phyloP scores from a whole-genome alignment of 352 stramenopile genomes.

The Pythium apleroticum region DNA sequence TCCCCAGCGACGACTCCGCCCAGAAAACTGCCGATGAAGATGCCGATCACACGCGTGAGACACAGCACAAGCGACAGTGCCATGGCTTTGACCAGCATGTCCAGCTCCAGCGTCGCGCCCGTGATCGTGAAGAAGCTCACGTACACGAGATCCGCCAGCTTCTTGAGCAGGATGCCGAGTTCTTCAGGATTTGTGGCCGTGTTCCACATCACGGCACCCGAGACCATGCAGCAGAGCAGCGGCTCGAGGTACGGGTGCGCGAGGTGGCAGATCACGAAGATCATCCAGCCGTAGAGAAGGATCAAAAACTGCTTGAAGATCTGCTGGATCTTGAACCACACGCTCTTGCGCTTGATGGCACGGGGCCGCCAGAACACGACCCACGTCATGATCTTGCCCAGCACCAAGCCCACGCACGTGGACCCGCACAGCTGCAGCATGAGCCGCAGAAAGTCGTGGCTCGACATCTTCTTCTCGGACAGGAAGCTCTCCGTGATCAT shows the following conservation, averaged over 20 bases:
- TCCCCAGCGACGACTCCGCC: constrained; percentile 48
- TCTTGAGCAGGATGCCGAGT: constrained; percentile 48
- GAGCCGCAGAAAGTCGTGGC: constrained; percentile 30
- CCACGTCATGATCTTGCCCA: constrained; percentile 55
- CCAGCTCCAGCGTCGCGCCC: constrained; percentile 58
- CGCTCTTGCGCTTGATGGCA: constrained; percentile 54
- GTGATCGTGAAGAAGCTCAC: constrained; percentile 80
- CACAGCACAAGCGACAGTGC: constrained; percentile 54
- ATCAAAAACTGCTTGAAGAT: constrained; percentile 56
- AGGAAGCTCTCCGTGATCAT: constrained; percentile 69
- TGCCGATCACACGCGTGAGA: constrained; percentile 48
- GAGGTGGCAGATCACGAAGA: constrained; percentile 62
- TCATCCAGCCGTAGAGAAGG: constrained; percentile 56
- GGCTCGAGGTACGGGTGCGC: constrained; percentile 65
- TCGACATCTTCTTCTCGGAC: constrained; percentile 51
- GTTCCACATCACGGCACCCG: constrained; percentile 68
- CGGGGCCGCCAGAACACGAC: constrained; percentile 55
- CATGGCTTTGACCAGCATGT: constrained; percentile 64
- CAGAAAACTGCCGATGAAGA: constrained; percentile 61
- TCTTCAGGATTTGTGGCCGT: constrained; percentile 54
- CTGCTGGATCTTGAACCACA: constrained; percentile 38
- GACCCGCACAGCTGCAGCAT: constrained; percentile 52
- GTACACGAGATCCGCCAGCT: constrained; percentile 59
- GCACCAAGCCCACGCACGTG: constrained; percentile 43
- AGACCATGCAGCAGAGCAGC: constrained; percentile 69